These are phyloP conservation scores for Ampelocalamus luodianensis DNA, from an alignment of 176 grass and related monocot species.

Conservation along the genomic window DNA sequence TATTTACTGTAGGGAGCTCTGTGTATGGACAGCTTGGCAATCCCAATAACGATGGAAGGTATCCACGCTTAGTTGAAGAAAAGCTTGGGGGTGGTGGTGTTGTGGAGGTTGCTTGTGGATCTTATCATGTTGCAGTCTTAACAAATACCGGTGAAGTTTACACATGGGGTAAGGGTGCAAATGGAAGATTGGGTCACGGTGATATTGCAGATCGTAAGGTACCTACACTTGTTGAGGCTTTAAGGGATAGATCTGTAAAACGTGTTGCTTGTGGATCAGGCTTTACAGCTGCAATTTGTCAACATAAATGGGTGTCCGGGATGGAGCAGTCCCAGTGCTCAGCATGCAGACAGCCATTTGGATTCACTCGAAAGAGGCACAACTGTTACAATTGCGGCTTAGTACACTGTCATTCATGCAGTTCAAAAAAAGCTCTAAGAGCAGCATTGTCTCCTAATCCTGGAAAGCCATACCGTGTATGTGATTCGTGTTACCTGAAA, in stretches of 20 bases:
- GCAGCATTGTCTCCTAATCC: constrained; percentile 96
- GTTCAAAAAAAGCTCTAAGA: constrained; percentile 84
- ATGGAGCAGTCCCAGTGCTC: constrained; percentile 95
- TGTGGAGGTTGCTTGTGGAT: constrained; percentile 81
- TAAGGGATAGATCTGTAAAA: constrained; percentile 85
- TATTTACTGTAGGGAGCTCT: constrained; percentile 88
- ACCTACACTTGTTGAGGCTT: constrained; percentile 82
- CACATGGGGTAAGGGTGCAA: constrained; percentile 94
- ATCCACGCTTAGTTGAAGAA: constrained; percentile 78
- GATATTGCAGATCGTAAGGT: constrained; percentile 83
- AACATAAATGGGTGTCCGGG: constrained; percentile 95
- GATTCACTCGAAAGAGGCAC: constrained; percentile 96
- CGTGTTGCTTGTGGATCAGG: constrained; percentile 82
- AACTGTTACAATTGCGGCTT: constrained; percentile 97
- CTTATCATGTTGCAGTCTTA: constrained; percentile 86
- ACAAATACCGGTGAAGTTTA: constrained; percentile 91
- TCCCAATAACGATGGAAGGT: constrained; percentile 84
- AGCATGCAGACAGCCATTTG: constrained; percentile 91
- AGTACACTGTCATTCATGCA: constrained; percentile 94
- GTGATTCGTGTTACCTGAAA: constrained; percentile 90
- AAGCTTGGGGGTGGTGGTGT: constrained; percentile 74
- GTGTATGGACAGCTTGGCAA: constrained; percentile 95
- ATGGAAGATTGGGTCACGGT: constrained; percentile 90
- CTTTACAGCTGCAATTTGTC: constrained; percentile 90
- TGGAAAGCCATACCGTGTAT: constrained; percentile 88